Percentiles rank a stretch among this genome's conserved stretches.
These are phyloP conservation scores for Plenodomus biglobosus DNA, from an alignment of 2,329 filamentous ascomycete genomes.

Conservation along the genomic window DNA sequence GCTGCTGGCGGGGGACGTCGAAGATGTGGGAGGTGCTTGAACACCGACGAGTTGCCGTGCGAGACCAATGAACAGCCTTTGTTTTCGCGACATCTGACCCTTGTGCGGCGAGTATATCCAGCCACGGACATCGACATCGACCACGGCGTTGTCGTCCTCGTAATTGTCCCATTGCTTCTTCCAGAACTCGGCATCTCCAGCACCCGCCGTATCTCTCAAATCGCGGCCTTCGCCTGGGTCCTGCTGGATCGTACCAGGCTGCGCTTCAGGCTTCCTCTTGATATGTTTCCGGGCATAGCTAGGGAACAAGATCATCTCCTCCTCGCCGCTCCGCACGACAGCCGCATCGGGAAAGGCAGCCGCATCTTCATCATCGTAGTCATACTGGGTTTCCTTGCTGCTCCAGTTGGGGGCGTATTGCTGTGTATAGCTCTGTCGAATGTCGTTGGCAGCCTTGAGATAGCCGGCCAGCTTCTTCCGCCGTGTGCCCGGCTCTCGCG, in stretches of 20 bases:
- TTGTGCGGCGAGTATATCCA: conserved; percentile 90
- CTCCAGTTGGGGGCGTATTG: conserved; percentile 54
- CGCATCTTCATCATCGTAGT: conserved; percentile 58
- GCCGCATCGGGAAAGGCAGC: conserved; percentile 81
- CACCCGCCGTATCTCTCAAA: conserved; percentile 47
- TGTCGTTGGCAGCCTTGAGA: conserved; percentile 69
- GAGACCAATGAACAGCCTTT: conserved; percentile 81
- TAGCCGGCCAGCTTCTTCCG: conserved; percentile 77
- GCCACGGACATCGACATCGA: conserved; percentile 91
- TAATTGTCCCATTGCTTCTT: conserved; percentile 74
- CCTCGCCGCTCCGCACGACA: conserved; percentile 76
- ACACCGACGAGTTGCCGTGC: conserved; percentile 87
- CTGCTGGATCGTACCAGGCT: conserved; percentile 43
- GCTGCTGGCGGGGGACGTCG: conserved; percentile 46
- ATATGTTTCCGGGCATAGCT: conserved; percentile 82
- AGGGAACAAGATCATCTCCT: conserved; percentile 93
- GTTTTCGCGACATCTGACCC: conserved; percentile 82
- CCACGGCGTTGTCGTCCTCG: conserved; percentile 80
- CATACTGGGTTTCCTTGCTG: conserved; percentile 48
- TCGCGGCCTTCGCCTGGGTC: conserved; percentile 46
- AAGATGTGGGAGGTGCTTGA: conserved; percentile 59
- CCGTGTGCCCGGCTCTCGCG: conserved; percentile 66
- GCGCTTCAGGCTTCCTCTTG: conserved; percentile 47
- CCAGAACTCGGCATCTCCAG: conserved; percentile 73
- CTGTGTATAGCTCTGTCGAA: conserved; percentile 67